A percentile compares a stretch with the other conserved stretches of the same genome.
Conservation (phyloP, 177 flowering plant species). For the Telopea speciosissima region DNA sequence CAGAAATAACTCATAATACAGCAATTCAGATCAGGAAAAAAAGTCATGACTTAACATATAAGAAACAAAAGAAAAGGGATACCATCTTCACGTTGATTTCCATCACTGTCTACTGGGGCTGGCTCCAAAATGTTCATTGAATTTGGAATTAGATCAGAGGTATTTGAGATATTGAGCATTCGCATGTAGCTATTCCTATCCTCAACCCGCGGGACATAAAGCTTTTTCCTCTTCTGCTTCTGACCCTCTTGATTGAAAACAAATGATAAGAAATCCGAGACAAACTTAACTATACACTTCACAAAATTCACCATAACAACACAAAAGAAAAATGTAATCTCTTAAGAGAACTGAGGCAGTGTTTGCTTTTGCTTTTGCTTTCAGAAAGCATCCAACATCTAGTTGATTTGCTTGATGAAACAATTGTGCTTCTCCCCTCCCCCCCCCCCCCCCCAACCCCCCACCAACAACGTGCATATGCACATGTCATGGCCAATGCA, state of each 20-base stretch:
- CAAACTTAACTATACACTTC: neutral
- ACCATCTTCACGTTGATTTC: conserved; percentile 92
- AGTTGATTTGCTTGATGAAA: neutral
- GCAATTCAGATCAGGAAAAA: neutral
- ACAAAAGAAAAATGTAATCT: neutral
- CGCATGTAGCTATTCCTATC: conserved; percentile 91
- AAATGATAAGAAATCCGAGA: conserved; percentile 11
- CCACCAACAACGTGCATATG: neutral
- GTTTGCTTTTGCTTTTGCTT: neutral
- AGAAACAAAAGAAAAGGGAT: conserved; percentile 6
- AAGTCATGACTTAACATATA: neutral
- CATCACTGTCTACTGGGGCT: conserved; percentile 55
- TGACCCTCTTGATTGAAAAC: conserved; percentile 37
- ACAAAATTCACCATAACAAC: neutral
- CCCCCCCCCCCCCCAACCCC: neutral
- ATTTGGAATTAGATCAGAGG: conserved; percentile 80
- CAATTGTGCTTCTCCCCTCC: neutral
- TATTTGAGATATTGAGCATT: conserved; percentile 69
- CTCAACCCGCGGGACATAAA: conserved; percentile 95
- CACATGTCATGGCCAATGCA: neutral
- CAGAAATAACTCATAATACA: neutral
- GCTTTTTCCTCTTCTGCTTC: conserved; percentile 40
- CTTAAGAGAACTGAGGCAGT: neutral
- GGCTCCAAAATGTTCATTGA: conserved; percentile 96
- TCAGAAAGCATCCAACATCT: neutral